phyloP scores from a whole-genome alignment of 768 basidiomycete genomes.

The Psilocybe cubensis region DNA sequence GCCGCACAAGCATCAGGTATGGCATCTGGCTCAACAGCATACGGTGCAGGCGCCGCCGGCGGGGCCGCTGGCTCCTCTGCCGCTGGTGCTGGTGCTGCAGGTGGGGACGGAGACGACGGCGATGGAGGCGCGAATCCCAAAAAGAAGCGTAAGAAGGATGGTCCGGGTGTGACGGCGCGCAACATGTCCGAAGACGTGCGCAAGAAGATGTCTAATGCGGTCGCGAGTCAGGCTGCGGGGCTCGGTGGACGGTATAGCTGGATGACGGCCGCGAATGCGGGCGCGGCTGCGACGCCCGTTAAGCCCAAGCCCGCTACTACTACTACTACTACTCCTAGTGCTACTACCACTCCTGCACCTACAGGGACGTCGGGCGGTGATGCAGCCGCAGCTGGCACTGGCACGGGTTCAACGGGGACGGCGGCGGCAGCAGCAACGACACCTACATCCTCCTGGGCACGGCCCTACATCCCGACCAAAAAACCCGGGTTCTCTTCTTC shows the following conservation, averaged over 20 bases:
- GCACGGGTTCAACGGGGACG: background rate
- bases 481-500: constrained; percentile 33
- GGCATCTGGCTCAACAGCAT: constrained; percentile 1
- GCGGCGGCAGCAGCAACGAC: constrained; percentile 19
- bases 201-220: constrained; percentile 91
- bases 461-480: constrained; percentile 64
- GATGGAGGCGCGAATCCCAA: constrained; percentile 36
- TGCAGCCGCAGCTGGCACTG: background rate
- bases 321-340: constrained; percentile 27
- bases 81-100: background rate
- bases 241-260: constrained; percentile 82
- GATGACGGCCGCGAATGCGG: constrained; percentile 60
- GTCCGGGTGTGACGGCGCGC: constrained; percentile 80
- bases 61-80: too few relatives aligned
- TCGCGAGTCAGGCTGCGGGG: constrained; percentile 89
- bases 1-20: constrained; percentile 57
- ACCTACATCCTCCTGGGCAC: constrained; percentile 51
- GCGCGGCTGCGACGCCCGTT: constrained; percentile 1
- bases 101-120: background rate
- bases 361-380: background rate
- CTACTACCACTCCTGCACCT: constrained; percentile 31
- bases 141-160: constrained; percentile 86
- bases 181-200: constrained; percentile 92
- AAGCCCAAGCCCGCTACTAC: constrained; percentile 37
- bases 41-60: too few relatives aligned